Evolutionary conservation across 2,329 filamentous ascomycete species (phyloP).

Genomic region (Phialophora chinensis): DNA sequence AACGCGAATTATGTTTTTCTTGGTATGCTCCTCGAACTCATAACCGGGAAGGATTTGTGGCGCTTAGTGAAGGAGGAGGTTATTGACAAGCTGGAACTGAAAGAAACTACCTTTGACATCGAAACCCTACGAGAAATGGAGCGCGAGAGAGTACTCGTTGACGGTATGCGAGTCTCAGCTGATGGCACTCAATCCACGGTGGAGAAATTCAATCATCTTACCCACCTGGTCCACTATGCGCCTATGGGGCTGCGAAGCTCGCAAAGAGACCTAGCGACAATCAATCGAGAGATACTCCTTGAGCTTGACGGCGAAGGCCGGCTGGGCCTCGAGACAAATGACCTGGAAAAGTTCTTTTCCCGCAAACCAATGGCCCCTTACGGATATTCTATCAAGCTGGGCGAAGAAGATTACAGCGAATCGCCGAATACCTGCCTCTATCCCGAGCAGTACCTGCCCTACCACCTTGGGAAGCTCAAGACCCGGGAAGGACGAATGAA

Average conservation of each 20-base stretch:
- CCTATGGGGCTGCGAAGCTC: neutral
- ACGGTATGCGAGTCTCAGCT: neutral
- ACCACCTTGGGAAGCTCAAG: neutral
- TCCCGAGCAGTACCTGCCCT: neutral
- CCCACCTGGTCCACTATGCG: neutral
- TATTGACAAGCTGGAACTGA: neutral
- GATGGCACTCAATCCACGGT: neutral
- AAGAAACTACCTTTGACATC: neutral
- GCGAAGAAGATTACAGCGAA: neutral
- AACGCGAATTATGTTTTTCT: neutral
- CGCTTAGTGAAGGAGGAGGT: neutral
- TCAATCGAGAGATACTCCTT: constrained; percentile 6
- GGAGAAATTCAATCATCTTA: neutral
- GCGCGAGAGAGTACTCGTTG: neutral
- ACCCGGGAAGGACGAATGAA: neutral
- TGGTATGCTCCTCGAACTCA: neutral
- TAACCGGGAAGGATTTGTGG: neutral
- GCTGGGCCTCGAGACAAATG: neutral
- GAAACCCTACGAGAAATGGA: neutral
- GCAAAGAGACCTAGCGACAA: neutral
- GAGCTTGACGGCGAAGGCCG: neutral
- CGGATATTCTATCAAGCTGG: neutral
- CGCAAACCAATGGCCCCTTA: neutral
- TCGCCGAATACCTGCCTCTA: neutral
- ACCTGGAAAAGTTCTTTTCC: neutral